A percentile compares a stretch with the other conserved stretches of the same genome.
These are phyloP conservation scores for Vitellaria paradoxa DNA, from an alignment of 179 eudicot species.

Conservation along the genomic window DNA sequence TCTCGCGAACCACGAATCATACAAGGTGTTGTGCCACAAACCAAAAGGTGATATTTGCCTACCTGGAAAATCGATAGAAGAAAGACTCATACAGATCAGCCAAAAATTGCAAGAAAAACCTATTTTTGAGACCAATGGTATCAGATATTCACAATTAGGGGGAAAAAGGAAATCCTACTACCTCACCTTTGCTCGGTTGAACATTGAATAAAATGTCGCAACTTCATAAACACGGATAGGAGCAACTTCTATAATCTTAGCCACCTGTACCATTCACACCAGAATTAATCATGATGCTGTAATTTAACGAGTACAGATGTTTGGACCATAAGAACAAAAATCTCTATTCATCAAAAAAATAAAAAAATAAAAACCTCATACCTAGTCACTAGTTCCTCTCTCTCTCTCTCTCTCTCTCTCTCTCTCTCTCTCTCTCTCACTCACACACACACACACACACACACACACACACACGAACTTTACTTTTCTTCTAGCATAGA, in stretches of 20 bases:
- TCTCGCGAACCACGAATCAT: constrained; percentile 99
- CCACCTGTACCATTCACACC: constrained; percentile 53
- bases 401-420: neutral
- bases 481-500: too few species aligned
- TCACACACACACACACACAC: neutral
- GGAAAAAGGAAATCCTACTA: neutral
- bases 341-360: too few species aligned
- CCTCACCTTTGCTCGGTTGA: constrained; percentile 82
- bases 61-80: constrained; percentile 44
- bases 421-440: neutral
- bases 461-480: neutral
- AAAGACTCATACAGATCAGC: neutral
- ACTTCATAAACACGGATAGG: constrained; percentile 99
- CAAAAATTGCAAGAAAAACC: neutral
- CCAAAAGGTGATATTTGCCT: constrained; percentile 94
- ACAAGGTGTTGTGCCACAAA: constrained; percentile 98
- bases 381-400: neutral
- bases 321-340: neutral
- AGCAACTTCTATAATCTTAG: constrained; percentile 92
- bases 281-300: neutral
- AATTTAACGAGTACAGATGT: neutral
- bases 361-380: neutral
- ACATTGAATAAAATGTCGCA: constrained; percentile 98
- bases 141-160: neutral
- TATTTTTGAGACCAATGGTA: neutral